A percentile compares a stretch with the other conserved stretches of the same genome.
phyloP scores from a whole-genome alignment of 2,329 filamentous ascomycete species.

The Cladorrhinum sp. region DNA sequence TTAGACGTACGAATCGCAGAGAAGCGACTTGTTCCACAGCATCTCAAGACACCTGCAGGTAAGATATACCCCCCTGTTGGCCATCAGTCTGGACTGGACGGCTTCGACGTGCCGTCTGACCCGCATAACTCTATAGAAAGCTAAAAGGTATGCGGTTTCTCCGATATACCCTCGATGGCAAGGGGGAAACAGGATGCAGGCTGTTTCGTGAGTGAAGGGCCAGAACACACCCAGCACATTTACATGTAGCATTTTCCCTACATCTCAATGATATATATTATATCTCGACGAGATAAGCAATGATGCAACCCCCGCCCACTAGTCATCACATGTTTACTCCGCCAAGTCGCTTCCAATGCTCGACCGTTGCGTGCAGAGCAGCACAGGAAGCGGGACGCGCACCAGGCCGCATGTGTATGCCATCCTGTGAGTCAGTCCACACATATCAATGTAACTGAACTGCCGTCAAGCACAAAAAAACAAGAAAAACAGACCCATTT shows the following conservation, averaged over 20 bases:
- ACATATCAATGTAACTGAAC: not conserved
- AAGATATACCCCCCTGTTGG: too few relatives aligned
- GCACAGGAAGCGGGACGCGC: too few relatives aligned
- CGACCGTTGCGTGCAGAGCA: too few relatives aligned
- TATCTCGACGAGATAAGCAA: not conserved
- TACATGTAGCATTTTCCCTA: too few relatives aligned
- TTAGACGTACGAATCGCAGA: not conserved
- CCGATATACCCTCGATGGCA: too few relatives aligned
- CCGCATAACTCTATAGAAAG: not conserved
- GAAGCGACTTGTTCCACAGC: not conserved
- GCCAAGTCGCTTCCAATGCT: not conserved
- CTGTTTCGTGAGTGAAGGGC: too few relatives aligned
- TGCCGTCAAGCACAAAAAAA: too few relatives aligned
- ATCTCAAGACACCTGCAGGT: not conserved
- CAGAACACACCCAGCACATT: too few relatives aligned
- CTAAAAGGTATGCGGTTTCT: too few relatives aligned
- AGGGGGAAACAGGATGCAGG: too few relatives aligned
- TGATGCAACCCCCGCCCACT: not conserved
- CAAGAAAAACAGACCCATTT: too few relatives aligned
- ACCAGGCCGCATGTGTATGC: not conserved
- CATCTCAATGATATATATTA: not conserved
- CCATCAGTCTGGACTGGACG: not conserved
- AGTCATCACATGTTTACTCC: not conserved
- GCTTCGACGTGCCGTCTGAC: not conserved
- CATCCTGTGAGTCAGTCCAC: not conserved